Percentiles rank a stretch among this genome's conserved stretches.
These are phyloP conservation scores for Leishmania arabica DNA, from an alignment of 208 protist species.

Conservation along the genomic window DNA sequence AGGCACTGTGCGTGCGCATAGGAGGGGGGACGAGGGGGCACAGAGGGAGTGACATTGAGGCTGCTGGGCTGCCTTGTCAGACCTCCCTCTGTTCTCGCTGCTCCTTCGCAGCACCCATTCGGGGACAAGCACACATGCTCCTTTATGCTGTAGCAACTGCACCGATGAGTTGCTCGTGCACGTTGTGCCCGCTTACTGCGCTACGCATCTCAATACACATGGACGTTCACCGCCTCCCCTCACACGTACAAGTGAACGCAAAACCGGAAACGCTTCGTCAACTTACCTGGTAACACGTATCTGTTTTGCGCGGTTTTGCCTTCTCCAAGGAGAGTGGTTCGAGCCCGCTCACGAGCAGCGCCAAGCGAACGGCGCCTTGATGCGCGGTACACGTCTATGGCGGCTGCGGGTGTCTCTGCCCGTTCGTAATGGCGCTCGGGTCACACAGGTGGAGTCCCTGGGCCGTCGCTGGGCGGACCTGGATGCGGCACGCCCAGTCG, in stretches of 20 bases:
- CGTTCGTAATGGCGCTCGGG: neutral
- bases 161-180: neutral
- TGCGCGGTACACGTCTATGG: neutral
- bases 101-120: neutral
- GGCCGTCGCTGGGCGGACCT: conserved; percentile 25
- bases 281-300: neutral
- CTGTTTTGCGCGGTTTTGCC: neutral
- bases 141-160: neutral
- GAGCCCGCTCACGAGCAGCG: neutral
- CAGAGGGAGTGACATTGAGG: neutral
- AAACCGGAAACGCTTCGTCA: too few species aligned
- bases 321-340: neutral
- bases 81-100: neutral
- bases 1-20: neutral
- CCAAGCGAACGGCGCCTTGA: neutral
- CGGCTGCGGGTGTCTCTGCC: neutral
- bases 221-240: neutral
- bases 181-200: neutral
- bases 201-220: neutral
- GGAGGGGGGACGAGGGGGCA: neutral
- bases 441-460: neutral
- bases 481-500: conserved; percentile 3
- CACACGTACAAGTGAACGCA: neutral
- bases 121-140: neutral
- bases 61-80: neutral